Conservation (phyloP, 495 filamentous ascomycete species). For the Hypoxylon rickii region DNA sequence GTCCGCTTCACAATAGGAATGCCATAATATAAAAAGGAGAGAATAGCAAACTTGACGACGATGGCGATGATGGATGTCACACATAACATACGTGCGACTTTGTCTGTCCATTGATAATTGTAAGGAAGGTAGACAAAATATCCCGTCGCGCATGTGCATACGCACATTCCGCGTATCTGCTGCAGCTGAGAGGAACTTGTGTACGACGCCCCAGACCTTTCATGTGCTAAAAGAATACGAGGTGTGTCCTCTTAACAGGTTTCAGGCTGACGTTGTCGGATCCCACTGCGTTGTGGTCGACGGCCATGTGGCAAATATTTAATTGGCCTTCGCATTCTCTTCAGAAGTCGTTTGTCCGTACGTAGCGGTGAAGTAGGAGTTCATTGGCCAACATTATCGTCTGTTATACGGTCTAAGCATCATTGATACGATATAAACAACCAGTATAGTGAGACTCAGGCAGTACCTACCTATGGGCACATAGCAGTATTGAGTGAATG, state of each 20-base stretch:
- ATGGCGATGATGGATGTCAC: not conserved
- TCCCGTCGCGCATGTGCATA: not conserved
- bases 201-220: too few species aligned
- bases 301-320: constrained; percentile 25
- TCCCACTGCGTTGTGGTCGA: constrained; percentile 3
- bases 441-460: too few species aligned
- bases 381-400: constrained; percentile 6
- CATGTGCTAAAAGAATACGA: constrained; percentile 21
- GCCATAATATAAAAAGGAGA: too few species aligned
- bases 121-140: not conserved
- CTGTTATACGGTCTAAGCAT: too few species aligned
- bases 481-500: too few species aligned
- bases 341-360: not conserved
- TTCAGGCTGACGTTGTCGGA: constrained; percentile 18
- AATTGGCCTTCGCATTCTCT: not conserved
- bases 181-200: too few species aligned
- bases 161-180: too few species aligned
- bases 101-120: not conserved
- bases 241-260: constrained; percentile 20
- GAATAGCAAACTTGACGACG: too few species aligned
- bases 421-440: too few species aligned
- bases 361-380: constrained; percentile 4
- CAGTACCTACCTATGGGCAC: not conserved
- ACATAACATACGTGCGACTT: not conserved
- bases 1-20: too few species aligned